Evolutionary conservation across 2,329 filamentous ascomycete genomes (phyloP).

Genomic region (Stemphylium beticola): DNA sequence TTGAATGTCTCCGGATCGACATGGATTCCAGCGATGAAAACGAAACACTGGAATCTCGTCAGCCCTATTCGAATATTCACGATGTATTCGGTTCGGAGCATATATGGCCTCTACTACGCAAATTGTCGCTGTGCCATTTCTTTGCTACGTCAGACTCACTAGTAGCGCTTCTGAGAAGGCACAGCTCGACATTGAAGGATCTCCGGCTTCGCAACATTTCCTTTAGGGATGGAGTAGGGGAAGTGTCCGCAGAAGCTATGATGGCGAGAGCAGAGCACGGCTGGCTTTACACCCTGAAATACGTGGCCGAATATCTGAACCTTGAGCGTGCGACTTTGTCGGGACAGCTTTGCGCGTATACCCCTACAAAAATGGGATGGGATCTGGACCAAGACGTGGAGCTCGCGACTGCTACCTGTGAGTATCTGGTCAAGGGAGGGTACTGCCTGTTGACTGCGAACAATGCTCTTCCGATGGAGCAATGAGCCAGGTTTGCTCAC

Average conservation of each 20-base stretch:
- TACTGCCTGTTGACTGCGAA: neutral
- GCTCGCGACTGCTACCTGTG: neutral
- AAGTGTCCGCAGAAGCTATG: no score
- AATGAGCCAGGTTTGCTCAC: no score
- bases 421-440: neutral
- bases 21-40: neutral
- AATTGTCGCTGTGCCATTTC: constrained; percentile 13
- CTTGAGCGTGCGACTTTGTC: constrained; percentile 7
- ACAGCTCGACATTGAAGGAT: constrained; percentile 15
- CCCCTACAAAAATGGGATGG: neutral
- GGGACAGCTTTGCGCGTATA: neutral
- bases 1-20: constrained; percentile 12
- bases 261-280: no score
- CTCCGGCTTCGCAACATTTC: constrained; percentile 12
- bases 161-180: constrained; percentile 7
- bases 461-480: neutral
- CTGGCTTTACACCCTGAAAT: constrained; percentile 1
- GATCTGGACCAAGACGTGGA: neutral
- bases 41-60: fast-evolving
- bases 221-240: neutral
- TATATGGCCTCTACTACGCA: constrained; percentile 13
- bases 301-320: neutral
- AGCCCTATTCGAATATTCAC: neutral
- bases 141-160: constrained; percentile 4
- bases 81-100: neutral